A percentile compares a stretch with the other conserved stretches of the same genome.
These are phyloP conservation scores for Diaporthe ilicicola DNA, from an alignment of 2,329 filamentous ascomycete genomes.

Conservation along the genomic window DNA sequence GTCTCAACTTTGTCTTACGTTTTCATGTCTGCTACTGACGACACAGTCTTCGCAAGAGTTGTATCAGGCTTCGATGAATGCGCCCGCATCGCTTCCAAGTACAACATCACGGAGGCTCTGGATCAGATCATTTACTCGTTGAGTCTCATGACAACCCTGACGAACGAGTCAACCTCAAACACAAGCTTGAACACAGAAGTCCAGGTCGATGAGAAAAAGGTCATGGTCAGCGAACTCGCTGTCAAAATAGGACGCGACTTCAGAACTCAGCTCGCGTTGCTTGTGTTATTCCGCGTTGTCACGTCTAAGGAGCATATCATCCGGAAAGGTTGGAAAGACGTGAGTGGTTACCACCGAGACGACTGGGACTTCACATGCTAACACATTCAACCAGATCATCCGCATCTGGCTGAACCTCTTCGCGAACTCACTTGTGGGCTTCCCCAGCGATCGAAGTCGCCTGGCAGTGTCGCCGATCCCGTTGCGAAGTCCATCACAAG, in stretches of 20 bases:
- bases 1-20: conserved; percentile 96
- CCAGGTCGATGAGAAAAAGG: conserved; percentile 87
- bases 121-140: conserved; percentile 94
- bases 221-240: conserved; percentile 98
- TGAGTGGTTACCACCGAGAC: conserved; percentile 54
- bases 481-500: conserved; percentile 87
- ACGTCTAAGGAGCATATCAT: conserved; percentile 84
- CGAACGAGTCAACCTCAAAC: conserved; percentile 78
- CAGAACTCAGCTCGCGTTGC: conserved; percentile 89
- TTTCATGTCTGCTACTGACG: conserved; percentile 98
- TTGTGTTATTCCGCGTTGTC: conserved; percentile 94
- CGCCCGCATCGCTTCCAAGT: conserved; percentile 87
- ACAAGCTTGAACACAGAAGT: conserved; percentile 95
- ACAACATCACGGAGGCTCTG: conserved; percentile 83
- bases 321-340: conserved; percentile 79
- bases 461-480: conserved; percentile 84
- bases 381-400: conserved; percentile 69
- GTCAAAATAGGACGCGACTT: conserved; percentile 95
- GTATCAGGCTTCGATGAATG: conserved; percentile 97
- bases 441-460: conserved; percentile 67
- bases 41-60: conserved; percentile 91
- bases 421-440: conserved; percentile 90
- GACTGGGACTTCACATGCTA: conserved; percentile 39
- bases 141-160: conserved; percentile 88
- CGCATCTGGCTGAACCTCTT: conserved; percentile 96